These are phyloP conservation scores for Barnettozyma populi DNA, from an alignment of 805 yeast species.

Conservation along the genomic window DNA sequence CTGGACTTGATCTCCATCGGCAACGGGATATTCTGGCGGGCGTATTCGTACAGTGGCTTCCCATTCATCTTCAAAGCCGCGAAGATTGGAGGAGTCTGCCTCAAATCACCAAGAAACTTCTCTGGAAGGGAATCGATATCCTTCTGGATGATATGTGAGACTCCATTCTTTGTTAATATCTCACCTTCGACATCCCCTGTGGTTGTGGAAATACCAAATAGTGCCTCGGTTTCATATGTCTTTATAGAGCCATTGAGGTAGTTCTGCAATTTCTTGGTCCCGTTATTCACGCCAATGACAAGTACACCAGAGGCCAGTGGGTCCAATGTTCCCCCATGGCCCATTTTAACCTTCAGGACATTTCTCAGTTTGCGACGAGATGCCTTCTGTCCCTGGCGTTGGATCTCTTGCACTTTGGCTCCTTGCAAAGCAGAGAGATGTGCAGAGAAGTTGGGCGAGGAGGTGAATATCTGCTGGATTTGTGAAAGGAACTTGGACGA, in stretches of 20 bases:
- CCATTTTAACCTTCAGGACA: constrained; percentile 70
- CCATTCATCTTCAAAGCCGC: constrained; percentile 95
- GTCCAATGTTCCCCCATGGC: constrained; percentile 97
- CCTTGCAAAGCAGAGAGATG: constrained; percentile 48
- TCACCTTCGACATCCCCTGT: constrained; percentile 94
- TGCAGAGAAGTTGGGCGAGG: constrained; percentile 49
- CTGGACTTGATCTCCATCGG: constrained; percentile 82
- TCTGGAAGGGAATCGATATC: constrained; percentile 43
- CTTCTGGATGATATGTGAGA: constrained; percentile 51
- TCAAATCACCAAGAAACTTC: constrained; percentile 73
- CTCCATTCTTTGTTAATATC: constrained; percentile 51
- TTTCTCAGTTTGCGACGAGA: constrained; percentile 46
- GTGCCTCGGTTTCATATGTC: constrained; percentile 75
- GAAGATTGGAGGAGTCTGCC: constrained; percentile 92
- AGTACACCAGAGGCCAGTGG: constrained; percentile 94
- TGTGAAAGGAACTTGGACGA: constrained; percentile 70
- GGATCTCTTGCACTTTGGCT: constrained; percentile 37
- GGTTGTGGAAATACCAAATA: constrained; percentile 86
- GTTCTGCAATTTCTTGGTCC: constrained; percentile 74
- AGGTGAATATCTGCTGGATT: constrained; percentile 57
- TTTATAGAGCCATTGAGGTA: constrained; percentile 74
- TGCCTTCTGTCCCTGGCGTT: constrained; percentile 35
- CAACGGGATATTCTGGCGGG: constrained; percentile 77
- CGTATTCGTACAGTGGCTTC: constrained; percentile 89
- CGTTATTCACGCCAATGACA: constrained; percentile 87